Conservation (phyloP, 495 filamentous ascomycete species). For the Lophiotrema nucula region DNA sequence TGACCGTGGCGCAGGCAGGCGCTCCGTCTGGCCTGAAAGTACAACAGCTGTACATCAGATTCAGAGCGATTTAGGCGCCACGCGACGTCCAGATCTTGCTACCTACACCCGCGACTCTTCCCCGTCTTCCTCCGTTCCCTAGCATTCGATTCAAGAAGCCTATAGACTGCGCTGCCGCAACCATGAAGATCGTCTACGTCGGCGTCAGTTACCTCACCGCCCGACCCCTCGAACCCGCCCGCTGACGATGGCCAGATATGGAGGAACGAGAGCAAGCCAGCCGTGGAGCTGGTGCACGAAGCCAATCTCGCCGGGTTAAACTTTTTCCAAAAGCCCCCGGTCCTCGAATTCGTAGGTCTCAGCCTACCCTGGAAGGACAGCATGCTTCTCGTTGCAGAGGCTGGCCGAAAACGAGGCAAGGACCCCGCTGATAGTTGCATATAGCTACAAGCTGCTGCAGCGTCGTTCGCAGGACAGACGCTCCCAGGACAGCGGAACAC, state of each 20-base stretch:
- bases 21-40: background rate
- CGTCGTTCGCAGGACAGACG: background rate
- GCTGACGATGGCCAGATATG: conserved; percentile 59
- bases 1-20: no score
- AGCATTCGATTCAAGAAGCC: background rate
- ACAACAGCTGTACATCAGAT: background rate
- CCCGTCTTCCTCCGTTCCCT: background rate
- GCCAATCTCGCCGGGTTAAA: conserved; percentile 69
- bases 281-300: conserved; percentile 76
- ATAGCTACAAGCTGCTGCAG: background rate
- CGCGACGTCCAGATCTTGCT: background rate
- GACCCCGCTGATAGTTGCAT: background rate
- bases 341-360: conserved; percentile 56
- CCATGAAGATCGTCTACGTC: conserved; percentile 93
- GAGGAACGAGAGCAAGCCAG: conserved; percentile 72
- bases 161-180: no score
- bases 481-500: background rate
- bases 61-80: background rate
- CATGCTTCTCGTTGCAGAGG: background rate
- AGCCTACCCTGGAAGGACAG: no score
- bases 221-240: background rate
- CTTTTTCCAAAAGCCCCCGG: background rate
- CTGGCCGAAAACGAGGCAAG: background rate
- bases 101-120: background rate
- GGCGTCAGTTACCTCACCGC: conserved; percentile 58